phyloP scores from a whole-genome alignment of 345 rosid species.

The Psidium guajava region DNA sequence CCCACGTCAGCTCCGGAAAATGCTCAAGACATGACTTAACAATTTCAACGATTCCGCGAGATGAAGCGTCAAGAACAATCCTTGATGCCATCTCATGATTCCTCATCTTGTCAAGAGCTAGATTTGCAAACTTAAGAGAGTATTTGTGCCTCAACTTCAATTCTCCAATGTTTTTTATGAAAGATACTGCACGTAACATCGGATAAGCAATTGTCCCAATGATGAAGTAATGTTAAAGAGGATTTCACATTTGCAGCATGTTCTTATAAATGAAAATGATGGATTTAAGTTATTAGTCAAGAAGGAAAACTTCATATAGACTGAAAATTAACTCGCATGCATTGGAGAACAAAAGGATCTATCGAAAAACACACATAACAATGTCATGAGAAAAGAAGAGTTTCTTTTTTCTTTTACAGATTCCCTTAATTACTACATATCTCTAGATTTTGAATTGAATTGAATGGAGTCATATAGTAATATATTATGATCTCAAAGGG shows the following conservation, averaged over 20 bases:
- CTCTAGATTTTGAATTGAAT: neutral
- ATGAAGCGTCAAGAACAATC: neutral
- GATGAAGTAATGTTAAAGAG: neutral
- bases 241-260: too few species aligned
- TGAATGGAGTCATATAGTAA: neutral
- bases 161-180: neutral
- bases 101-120: too few species aligned
- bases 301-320: neutral
- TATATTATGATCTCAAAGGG: neutral
- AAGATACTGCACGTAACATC: neutral
- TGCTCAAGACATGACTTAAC: neutral
- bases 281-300: neutral
- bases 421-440: neutral
- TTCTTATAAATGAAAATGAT: too few species aligned
- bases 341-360: neutral
- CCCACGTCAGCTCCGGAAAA: neutral
- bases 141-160: neutral
- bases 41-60: neutral
- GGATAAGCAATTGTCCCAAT: neutral
- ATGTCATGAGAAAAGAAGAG: fast-evolving
- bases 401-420: neutral
- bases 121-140: too few species aligned
- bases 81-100: neutral
- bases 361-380: neutral
- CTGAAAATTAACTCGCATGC: neutral